These are phyloP conservation scores for Trichoderma sp. DNA, from an alignment of 2,329 filamentous ascomycete genomes.

Conservation along the genomic window DNA sequence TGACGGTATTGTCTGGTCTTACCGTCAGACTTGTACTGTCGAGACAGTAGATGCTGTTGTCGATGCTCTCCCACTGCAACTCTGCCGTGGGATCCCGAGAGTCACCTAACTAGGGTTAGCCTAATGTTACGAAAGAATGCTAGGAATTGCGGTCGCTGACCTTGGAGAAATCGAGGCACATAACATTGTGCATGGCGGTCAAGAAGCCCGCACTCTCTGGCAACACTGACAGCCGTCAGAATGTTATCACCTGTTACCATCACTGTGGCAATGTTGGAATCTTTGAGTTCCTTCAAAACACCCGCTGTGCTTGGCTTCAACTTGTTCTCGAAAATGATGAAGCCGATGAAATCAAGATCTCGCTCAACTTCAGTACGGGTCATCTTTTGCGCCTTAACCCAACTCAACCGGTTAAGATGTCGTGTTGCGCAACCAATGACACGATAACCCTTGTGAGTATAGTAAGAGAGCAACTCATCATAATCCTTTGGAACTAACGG, in stretches of 20 bases:
- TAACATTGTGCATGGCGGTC: slow-evolving; percentile 84
- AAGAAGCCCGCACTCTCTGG: slow-evolving; percentile 82
- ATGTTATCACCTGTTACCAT: slow-evolving; percentile 99
- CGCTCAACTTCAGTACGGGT: slow-evolving; percentile 80
- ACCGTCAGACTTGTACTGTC: slow-evolving; percentile 75
- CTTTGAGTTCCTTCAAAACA: slow-evolving; percentile 76
- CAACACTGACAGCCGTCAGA: slow-evolving; percentile 92
- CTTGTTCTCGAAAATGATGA: slow-evolving; percentile 99
- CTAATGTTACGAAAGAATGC: not conserved
- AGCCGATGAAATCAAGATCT: slow-evolving; percentile 82
- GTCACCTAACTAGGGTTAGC: slow-evolving; percentile 50
- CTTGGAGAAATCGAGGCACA: slow-evolving; percentile 81
- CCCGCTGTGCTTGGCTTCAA: slow-evolving; percentile 81
- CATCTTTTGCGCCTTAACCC: slow-evolving; percentile 95
- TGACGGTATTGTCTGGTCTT: slow-evolving; percentile 26
- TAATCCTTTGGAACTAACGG: slow-evolving; percentile 74
- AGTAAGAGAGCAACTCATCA: slow-evolving; percentile 82
- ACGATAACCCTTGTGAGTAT: slow-evolving; percentile 93
- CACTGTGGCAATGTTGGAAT: slow-evolving; percentile 81
- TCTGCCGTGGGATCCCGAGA: slow-evolving; percentile 69
- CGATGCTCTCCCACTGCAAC: slow-evolving; percentile 91
- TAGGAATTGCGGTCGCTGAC: slow-evolving; percentile 35
- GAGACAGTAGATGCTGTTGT: slow-evolving; percentile 74
- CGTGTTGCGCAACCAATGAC: slow-evolving; percentile 95
- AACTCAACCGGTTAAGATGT: slow-evolving; percentile 81